A percentile compares a stretch with the other conserved stretches of the same genome.
Conservation (phyloP, 2,329 filamentous ascomycete species). For the Elsinoe arachidis region DNA sequence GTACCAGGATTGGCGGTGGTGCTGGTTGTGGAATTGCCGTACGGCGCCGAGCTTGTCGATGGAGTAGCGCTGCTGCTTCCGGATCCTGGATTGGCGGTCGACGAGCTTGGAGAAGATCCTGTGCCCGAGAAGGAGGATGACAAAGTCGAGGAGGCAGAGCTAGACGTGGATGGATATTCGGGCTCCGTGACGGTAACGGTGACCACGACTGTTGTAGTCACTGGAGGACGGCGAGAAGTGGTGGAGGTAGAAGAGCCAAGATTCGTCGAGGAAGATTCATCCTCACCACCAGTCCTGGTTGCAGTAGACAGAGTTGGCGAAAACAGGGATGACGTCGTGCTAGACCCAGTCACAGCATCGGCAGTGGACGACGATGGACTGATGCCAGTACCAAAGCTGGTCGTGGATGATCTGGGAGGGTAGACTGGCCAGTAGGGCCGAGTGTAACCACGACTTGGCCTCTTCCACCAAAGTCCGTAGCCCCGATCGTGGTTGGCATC, state of each 20-base stretch:
- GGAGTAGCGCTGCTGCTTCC: not conserved
- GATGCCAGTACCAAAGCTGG: not conserved
- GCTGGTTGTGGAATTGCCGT: slow-evolving; percentile 3
- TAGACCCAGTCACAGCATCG: not conserved
- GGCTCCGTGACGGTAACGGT: not conserved
- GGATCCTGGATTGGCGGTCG: slow-evolving; percentile 2
- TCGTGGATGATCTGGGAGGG: not conserved
- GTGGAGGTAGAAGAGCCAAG: not conserved
- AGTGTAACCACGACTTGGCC: not conserved
- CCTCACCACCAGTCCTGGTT: not conserved
- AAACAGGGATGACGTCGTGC: slow-evolving; percentile 1
- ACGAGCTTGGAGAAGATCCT: slow-evolving; percentile 4
- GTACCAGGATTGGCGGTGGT: not conserved
- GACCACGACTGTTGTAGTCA: not conserved
- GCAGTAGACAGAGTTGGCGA: slow-evolving; percentile 1
- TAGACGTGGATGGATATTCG: not conserved
- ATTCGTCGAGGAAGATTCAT: not conserved
- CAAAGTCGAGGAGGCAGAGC: not conserved
- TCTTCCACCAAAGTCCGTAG: not conserved
- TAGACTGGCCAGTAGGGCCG: not conserved
- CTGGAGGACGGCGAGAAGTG: slow-evolving; percentile 3
- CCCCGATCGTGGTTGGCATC: not conserved
- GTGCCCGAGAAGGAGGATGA: slow-evolving; percentile 6
- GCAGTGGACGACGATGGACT: not conserved
- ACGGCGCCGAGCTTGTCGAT: not conserved